These are phyloP conservation scores for Capsicum rhomboideum DNA, from an alignment of 257 asterid species.

Conservation along the genomic window DNA sequence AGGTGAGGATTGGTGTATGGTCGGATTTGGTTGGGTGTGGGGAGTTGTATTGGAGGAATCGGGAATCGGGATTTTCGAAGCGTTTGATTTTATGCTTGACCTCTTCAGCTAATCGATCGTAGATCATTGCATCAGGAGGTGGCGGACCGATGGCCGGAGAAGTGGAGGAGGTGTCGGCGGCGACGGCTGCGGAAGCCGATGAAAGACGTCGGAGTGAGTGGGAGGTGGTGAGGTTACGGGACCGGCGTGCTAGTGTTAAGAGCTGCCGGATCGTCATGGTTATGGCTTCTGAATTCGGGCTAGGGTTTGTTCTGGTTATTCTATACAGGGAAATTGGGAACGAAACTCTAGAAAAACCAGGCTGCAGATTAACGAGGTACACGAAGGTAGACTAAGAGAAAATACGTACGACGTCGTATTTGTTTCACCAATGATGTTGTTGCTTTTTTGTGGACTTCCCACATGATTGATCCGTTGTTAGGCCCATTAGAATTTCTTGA, in stretches of 20 bases:
- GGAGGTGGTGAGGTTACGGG: conserved; percentile 15
- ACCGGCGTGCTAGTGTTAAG: conserved; percentile 46
- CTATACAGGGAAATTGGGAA: neutral
- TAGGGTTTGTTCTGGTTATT: conserved; percentile 23
- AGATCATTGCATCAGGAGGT: conserved; percentile 64
- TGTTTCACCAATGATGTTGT: neutral
- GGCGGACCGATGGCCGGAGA: conserved; percentile 48
- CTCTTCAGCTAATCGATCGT: conserved; percentile 72
- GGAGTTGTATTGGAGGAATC: conserved; percentile 62
- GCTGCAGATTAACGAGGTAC: neutral
- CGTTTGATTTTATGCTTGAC: conserved; percentile 47
- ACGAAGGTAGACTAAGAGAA: neutral
- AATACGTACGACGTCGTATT: neutral
- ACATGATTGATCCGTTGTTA: neutral
- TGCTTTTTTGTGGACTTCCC: neutral
- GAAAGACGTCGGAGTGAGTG: conserved; percentile 25
- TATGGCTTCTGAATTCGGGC: neutral
- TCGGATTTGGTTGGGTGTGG: conserved; percentile 52
- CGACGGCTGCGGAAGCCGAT: conserved; percentile 32
- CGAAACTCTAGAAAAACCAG: neutral
- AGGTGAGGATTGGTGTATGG: conserved; percentile 58
- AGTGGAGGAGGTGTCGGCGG: conserved; percentile 9
- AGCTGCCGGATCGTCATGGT: conserved; percentile 73
- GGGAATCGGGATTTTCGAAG: conserved; percentile 60
- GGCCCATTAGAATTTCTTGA: neutral